phyloP scores from a whole-genome alignment of 2,329 filamentous ascomycete genomes.

The Sarocladium kiliense region DNA sequence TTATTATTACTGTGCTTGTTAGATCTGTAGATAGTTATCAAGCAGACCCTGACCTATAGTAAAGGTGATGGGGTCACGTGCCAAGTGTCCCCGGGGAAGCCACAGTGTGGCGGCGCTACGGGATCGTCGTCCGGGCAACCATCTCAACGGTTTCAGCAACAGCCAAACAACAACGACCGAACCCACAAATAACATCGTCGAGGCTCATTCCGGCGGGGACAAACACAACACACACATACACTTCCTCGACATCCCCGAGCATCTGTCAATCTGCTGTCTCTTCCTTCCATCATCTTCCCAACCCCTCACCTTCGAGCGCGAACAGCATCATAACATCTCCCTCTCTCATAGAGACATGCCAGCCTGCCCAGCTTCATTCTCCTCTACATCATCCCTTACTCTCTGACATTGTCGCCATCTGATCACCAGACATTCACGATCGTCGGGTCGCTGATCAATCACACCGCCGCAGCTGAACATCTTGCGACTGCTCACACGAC shows the following conservation, averaged over 20 bases:
- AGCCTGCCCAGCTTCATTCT: background rate
- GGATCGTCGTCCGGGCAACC: conserved; percentile 8
- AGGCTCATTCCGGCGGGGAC: conserved; percentile 9
- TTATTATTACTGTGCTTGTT: too few species aligned
- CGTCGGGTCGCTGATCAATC: background rate
- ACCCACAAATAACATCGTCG: conserved; percentile 9
- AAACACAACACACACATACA: conserved; percentile 8
- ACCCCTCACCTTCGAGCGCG: background rate
- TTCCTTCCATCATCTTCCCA: background rate
- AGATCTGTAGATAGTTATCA: too few species aligned
- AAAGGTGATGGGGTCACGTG: too few species aligned
- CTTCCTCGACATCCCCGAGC: background rate
- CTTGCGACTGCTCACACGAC: background rate
- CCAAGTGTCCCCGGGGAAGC: too few species aligned
- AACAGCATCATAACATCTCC: background rate
- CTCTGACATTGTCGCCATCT: background rate
- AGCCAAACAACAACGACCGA: conserved; percentile 6
- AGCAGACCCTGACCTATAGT: too few species aligned
- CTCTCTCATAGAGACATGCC: background rate
- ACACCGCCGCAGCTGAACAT: background rate
- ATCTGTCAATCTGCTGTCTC: background rate
- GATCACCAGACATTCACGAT: background rate
- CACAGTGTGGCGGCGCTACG: background rate
- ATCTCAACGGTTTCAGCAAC: conserved; percentile 7
- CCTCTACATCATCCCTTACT: background rate